Evolutionary conservation across 208 protist species (phyloP).

Genomic region (Angomonas deanei): DNA sequence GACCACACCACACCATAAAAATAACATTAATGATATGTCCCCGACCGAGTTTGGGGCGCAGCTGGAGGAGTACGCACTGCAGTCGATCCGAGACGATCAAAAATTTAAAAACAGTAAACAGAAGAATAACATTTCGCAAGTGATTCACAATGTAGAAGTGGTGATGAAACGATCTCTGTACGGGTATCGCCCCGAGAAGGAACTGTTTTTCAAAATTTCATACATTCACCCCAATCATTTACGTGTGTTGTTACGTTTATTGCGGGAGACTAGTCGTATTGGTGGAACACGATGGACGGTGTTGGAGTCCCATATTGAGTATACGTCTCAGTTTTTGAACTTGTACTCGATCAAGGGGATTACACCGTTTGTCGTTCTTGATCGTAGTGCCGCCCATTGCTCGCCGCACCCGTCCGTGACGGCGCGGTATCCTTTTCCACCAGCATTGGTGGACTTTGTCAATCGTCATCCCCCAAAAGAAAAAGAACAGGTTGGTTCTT

Average conservation of each 20-base stretch:
- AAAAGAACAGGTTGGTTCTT: no score
- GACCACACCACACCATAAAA: no score
- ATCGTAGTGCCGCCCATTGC: background rate
- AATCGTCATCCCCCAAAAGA: no score
- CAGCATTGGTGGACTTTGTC: background rate
- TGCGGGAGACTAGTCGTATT: conserved; percentile 43
- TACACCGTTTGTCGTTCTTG: conserved; percentile 31
- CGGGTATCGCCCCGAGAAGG: conserved; percentile 40
- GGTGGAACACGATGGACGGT: conserved; percentile 55
- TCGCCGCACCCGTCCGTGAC: conserved; percentile 13
- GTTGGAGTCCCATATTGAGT: conserved; percentile 55
- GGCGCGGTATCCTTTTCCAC: background rate
- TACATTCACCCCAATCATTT: conserved; percentile 51
- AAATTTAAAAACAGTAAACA: no score
- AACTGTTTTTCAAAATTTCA: conserved; percentile 55
- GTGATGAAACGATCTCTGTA: conserved; percentile 64
- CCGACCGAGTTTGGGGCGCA: conserved; percentile 70
- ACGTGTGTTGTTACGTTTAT: conserved; percentile 24
- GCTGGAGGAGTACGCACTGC: conserved; percentile 57
- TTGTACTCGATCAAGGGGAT: conserved; percentile 58
- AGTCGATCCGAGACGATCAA: background rate
- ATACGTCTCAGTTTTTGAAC: conserved; percentile 74
- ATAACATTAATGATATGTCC: conserved; percentile 26
- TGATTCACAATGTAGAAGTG: conserved; percentile 68
- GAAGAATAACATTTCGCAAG: conserved; percentile 11